These are phyloP conservation scores for Aspergillus terreus DNA, from an alignment of 2,329 filamentous ascomycete species.

Conservation along the genomic window DNA sequence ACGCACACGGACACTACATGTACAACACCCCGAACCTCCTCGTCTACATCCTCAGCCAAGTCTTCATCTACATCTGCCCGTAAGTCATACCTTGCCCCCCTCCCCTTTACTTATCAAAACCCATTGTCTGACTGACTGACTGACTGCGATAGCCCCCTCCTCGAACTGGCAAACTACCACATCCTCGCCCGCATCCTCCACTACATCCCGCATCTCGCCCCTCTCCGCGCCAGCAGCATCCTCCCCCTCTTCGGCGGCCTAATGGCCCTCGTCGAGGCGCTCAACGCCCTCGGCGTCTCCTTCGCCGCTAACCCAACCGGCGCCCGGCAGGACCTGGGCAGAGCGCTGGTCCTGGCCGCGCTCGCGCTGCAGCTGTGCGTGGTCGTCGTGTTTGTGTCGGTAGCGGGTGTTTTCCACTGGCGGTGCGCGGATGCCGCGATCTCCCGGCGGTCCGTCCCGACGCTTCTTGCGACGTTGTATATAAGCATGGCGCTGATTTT, in stretches of 20 bases:
- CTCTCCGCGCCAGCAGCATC: constrained; percentile 26
- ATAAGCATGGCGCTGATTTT: constrained; percentile 48
- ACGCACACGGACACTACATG: too few species aligned
- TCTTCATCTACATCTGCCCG: too few species aligned
- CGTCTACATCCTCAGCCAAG: too few species aligned
- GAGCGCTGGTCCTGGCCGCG: constrained; percentile 47
- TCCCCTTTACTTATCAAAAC: too few species aligned
- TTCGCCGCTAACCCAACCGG: constrained; percentile 47
- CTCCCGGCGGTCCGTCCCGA: constrained; percentile 26
- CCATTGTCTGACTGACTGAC: too few species aligned
- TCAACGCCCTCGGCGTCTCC: constrained; percentile 21
- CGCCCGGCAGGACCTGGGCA: constrained; percentile 43
- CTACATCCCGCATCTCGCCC: not conserved
- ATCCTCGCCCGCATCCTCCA: constrained; percentile 45
- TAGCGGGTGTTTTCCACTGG: constrained; percentile 14
- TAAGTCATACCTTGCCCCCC: too few species aligned
- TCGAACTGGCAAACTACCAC: constrained; percentile 61
- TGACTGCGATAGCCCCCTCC: constrained; percentile 47
- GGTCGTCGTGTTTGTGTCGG: constrained; percentile 14
- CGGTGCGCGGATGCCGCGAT: constrained; percentile 10
- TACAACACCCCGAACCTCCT: too few species aligned
- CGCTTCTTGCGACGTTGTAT: constrained; percentile 49
- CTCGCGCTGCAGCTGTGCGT: constrained; percentile 28
- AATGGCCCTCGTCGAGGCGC: constrained; percentile 45
- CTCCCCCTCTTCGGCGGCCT: constrained; percentile 47